Evolutionary conservation across 2,329 filamentous ascomycete species (phyloP).

Genomic region (Cadophora gregata): DNA sequence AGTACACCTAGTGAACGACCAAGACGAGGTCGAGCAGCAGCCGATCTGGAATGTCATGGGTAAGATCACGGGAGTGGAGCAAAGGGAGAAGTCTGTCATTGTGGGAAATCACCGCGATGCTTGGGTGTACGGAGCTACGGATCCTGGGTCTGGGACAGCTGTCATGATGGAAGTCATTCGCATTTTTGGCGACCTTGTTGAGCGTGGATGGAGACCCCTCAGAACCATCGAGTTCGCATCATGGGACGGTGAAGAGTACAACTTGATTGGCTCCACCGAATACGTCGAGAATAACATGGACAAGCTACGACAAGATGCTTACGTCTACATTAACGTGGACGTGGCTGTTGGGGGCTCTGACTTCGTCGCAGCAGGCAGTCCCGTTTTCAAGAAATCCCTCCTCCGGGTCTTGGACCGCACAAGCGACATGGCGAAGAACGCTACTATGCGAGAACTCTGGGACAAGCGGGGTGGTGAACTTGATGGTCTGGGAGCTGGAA

Average conservation of each 20-base stretch:
- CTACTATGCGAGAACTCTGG: constrained; percentile 78
- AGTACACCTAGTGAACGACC: constrained; percentile 83
- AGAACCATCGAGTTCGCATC: constrained; percentile 97
- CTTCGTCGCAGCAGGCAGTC: constrained; percentile 81
- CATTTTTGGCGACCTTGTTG: constrained; percentile 79
- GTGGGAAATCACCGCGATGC: constrained; percentile 94
- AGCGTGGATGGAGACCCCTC: constrained; percentile 84
- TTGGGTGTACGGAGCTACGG: constrained; percentile 86
- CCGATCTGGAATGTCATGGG: constrained; percentile 93
- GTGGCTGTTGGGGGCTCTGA: constrained; percentile 76
- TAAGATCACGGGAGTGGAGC: constrained; percentile 82
- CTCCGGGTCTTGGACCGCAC: constrained; percentile 77
- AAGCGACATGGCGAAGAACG: constrained; percentile 72
- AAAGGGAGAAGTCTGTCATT: constrained; percentile 81
- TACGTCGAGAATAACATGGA: constrained; percentile 88
- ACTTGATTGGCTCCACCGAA: constrained; percentile 91
- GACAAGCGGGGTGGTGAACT: constrained; percentile 66
- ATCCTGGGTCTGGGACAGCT: constrained; percentile 87
- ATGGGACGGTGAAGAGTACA: constrained; percentile 95
- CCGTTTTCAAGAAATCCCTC: constrained; percentile 76
- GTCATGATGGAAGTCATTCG: constrained; percentile 88
- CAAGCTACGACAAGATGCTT: constrained; percentile 71
- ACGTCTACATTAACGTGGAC: constrained; percentile 92
- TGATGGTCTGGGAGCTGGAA: constrained; percentile 72
- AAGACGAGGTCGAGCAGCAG: constrained; percentile 83